These are phyloP conservation scores for Psilocybe subaeruginosa DNA, from an alignment of 768 basidiomycete genomes.

Conservation along the genomic window DNA sequence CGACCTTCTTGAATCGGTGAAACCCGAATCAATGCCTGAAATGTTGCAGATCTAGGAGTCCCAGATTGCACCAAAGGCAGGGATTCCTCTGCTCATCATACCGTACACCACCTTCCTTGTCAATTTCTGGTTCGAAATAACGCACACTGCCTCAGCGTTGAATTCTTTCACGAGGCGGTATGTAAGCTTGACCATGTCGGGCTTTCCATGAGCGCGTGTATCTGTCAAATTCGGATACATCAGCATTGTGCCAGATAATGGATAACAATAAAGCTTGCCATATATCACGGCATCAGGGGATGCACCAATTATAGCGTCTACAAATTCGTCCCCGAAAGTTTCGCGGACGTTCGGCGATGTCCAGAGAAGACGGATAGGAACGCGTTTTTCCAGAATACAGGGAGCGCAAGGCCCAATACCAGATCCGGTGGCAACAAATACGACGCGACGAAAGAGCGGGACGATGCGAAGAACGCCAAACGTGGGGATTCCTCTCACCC, in stretches of 20 bases:
- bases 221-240: slow-evolving; percentile 27
- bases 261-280: slow-evolving; percentile 35
- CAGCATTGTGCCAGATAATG: background rate
- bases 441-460: slow-evolving; percentile 55
- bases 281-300: slow-evolving; percentile 61
- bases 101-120: slow-evolving; percentile 62
- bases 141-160: slow-evolving; percentile 55
- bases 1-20: background rate
- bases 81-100: slow-evolving; percentile 60
- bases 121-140: slow-evolving; percentile 62
- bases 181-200: slow-evolving; percentile 51
- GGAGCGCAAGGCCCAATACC: slow-evolving; percentile 67
- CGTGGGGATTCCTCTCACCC: slow-evolving; percentile 61
- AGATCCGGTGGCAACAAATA: slow-evolving; percentile 60
- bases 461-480: slow-evolving; percentile 59
- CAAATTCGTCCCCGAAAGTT: slow-evolving; percentile 65
- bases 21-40: background rate
- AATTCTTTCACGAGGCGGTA: slow-evolving; percentile 49
- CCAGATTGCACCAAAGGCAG: slow-evolving; percentile 67
- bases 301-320: slow-evolving; percentile 55
- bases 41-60: slow-evolving; percentile 42
- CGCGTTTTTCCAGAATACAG: slow-evolving; percentile 49
- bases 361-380: slow-evolving; percentile 63
- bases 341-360: slow-evolving; percentile 61
- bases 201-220: slow-evolving; percentile 47